Conservation (phyloP, 2,329 filamentous ascomycete genomes). For the Whalleya microplaca region DNA sequence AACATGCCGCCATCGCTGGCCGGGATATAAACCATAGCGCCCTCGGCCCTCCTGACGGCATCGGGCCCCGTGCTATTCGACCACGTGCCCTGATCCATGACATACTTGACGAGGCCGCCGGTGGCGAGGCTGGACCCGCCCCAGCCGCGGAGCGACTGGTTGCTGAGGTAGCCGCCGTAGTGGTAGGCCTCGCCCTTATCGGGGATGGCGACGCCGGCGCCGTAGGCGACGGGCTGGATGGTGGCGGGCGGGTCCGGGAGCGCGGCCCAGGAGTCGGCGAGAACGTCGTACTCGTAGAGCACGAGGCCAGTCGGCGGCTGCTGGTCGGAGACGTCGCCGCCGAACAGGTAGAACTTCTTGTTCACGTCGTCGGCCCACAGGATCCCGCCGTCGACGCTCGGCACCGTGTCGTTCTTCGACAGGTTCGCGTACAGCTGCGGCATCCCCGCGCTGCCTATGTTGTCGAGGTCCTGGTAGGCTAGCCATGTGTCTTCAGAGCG, state of each 20-base stretch:
- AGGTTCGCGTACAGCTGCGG: constrained; percentile 61
- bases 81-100: constrained; percentile 56
- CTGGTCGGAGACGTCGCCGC: constrained; percentile 50
- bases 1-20: constrained; percentile 62
- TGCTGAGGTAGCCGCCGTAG: constrained; percentile 66
- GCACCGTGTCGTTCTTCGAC: constrained; percentile 62
- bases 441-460: constrained; percentile 47
- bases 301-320: constrained; percentile 49
- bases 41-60: constrained; percentile 58
- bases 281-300: constrained; percentile 61
- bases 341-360: constrained; percentile 65
- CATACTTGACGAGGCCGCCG: constrained; percentile 57
- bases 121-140: constrained; percentile 50
- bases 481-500: constrained; percentile 52
- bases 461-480: constrained; percentile 60
- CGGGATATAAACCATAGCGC: constrained; percentile 62
- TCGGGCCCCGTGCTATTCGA: constrained; percentile 60
- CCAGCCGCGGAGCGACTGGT: constrained; percentile 56
- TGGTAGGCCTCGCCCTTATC: constrained; percentile 62
- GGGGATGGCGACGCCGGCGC: constrained; percentile 59
- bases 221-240: constrained; percentile 56
- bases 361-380: constrained; percentile 66
- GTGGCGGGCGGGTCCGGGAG: constrained; percentile 43
- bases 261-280: constrained; percentile 59
- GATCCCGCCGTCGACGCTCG: constrained; percentile 47